phyloP scores from a whole-genome alignment of 176 grass and related monocot genomes.

The Saccharum officinarum region DNA sequence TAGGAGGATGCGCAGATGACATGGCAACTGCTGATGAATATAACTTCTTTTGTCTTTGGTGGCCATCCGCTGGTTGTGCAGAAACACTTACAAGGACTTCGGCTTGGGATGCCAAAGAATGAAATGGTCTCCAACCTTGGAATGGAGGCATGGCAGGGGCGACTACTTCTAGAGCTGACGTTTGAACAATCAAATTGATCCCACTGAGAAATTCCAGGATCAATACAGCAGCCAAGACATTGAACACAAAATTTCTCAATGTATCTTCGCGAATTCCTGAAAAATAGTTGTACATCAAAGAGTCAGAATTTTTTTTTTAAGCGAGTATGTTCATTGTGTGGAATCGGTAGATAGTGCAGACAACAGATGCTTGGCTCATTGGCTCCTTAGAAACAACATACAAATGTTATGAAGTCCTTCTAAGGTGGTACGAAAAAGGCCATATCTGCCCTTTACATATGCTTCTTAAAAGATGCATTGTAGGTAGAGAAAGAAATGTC shows the following conservation, averaged over 20 bases:
- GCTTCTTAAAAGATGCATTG: background rate
- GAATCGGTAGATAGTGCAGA: background rate
- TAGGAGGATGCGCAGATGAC: conserved; percentile 38
- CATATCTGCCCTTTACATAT: background rate
- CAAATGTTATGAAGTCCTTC: background rate
- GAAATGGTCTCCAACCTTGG: conserved; percentile 50
- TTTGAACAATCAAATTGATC: conserved; percentile 34
- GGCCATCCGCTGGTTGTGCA: background rate
- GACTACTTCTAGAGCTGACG: conserved; percentile 43
- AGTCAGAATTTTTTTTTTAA: conserved; percentile 19
- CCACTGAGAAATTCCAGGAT: conserved; percentile 41
- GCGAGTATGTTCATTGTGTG: background rate
- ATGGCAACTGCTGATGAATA: conserved; percentile 36
- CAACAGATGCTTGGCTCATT: background rate
- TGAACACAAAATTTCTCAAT: conserved; percentile 24
- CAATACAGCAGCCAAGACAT: conserved; percentile 40
- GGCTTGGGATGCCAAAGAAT: conserved; percentile 26
- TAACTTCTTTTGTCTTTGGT: conserved; percentile 41
- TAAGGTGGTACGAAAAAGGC: conserved; percentile 1
- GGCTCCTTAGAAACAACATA: background rate
- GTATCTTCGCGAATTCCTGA: conserved; percentile 47
- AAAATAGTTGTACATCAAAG: conserved; percentile 28
- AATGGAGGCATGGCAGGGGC: conserved; percentile 48
- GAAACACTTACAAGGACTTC: conserved; percentile 42
- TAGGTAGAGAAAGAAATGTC: background rate